phyloP scores from a whole-genome alignment of 441 rosid genomes.

The Brassica balearica region DNA sequence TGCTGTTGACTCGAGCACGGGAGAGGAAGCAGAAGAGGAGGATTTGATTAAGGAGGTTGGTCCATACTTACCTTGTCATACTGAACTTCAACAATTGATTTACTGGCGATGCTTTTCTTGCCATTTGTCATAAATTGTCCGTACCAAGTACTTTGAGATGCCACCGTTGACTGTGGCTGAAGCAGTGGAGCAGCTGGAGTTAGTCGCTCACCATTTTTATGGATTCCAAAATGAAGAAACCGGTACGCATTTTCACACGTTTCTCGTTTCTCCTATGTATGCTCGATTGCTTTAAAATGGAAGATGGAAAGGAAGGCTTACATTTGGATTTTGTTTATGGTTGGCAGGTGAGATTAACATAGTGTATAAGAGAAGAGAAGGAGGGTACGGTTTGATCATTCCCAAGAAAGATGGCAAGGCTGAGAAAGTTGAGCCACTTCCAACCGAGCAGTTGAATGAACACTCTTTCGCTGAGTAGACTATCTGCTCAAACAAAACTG shows the following conservation, averaged over 20 bases:
- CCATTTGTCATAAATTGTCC: constrained; percentile 60
- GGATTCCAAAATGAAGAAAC: constrained; percentile 91
- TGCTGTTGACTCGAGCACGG: constrained; percentile 15
- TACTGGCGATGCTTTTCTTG: not conserved
- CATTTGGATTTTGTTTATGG: not conserved
- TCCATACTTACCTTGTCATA: not conserved
- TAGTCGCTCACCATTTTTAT: constrained; percentile 84
- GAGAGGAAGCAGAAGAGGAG: constrained; percentile 36
- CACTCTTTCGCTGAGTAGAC: constrained; percentile 53
- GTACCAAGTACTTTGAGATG: constrained; percentile 90
- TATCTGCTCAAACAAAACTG: constrained; percentile 2
- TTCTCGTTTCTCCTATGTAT: not conserved
- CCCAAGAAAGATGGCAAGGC: constrained; percentile 70
- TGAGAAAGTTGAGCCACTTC: constrained; percentile 66
- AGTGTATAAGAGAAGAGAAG: constrained; percentile 78
- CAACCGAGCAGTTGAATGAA: constrained; percentile 60
- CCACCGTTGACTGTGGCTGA: constrained; percentile 85
- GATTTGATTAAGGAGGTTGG: constrained; percentile 66
- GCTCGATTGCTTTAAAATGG: not conserved
- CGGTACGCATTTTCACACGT: constrained; percentile 50
- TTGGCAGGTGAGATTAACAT: constrained; percentile 86
- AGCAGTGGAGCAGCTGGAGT: constrained; percentile 89
- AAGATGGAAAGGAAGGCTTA: constrained; percentile 35
- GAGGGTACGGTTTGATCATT: constrained; percentile 89
- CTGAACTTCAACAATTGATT: not conserved